Base-by-base conservation (phyloP, 331 rosid species). In the Acacia concinna region DNA sequence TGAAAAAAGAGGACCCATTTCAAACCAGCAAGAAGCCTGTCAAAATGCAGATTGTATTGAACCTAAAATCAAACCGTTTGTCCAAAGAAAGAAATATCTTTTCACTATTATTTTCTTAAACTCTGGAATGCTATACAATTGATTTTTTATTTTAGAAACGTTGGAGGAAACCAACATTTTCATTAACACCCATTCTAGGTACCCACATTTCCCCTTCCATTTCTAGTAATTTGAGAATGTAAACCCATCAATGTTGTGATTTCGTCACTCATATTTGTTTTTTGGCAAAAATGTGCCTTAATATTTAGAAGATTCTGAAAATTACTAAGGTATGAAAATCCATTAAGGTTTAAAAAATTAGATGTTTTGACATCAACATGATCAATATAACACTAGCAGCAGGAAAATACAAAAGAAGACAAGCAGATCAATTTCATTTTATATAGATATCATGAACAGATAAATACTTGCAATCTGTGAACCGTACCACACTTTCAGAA, bases 1-100 rank as follows among this genome's bases (percentile, higher is more conserved):
- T 96, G 99, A 82, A 96, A 96, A 82, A 96, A 96, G 82, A 91
- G 92, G 82, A 96, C 99, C 99, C 99, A 96, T 87, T 92, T 96
- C 85, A 93, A 84, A 83, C 98, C 99, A 83, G 94, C 88, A 79
- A 82, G 82, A 66, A 43, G 78, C 99, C 99, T 91, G 86, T 62
- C 64, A 72, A 80, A 47, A 51, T 49, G 71, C 73, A 70, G 27
- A 46, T 35, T 64, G 78, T 20, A 82, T 71, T 65, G 41, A 73
- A 69, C 65, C 70, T 71, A 81, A 46, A 54, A 69, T 67, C 73
- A 73, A 67, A 59, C 23, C 41, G 64, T 73, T 63, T 25, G 65
- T 43, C n/a, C 11, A 18, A 77, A 59, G 43, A 43, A 14, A 71
- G 67, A 35, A 27, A 74, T 60, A 31, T 51, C 15, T 76, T 73